A percentile compares a stretch with the other conserved stretches of the same genome.
These are phyloP conservation scores for Calonectria pseudoturangicola DNA, from an alignment of 2,329 filamentous ascomycete genomes.

Conservation along the genomic window DNA sequence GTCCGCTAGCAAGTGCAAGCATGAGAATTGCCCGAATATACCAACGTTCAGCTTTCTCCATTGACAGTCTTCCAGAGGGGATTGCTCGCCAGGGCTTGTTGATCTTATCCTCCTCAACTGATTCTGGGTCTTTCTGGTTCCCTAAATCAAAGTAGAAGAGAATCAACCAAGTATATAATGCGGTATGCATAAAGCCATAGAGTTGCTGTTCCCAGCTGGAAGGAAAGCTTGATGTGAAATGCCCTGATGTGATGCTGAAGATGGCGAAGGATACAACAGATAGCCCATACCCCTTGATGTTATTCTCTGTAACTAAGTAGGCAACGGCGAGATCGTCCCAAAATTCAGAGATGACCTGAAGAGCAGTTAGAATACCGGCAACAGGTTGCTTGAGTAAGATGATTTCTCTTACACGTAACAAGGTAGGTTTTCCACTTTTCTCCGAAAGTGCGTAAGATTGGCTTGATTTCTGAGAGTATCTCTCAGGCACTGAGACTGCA, in stretches of 20 bases:
- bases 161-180: not conserved
- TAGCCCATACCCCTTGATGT: conserved; percentile 6
- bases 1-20: not conserved
- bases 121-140: conserved; percentile 7
- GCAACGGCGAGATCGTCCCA: not conserved
- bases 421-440: not conserved
- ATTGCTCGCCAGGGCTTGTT: conserved; percentile 24
- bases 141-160: conserved; percentile 14
- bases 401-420: not conserved
- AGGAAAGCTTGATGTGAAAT: not conserved
- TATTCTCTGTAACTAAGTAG: conserved; percentile 13
- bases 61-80: conserved; percentile 13
- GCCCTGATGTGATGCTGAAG: not conserved
- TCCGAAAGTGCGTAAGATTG: not conserved
- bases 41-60: conserved; percentile 9
- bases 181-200: not conserved
- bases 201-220: not conserved
- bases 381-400: not conserved
- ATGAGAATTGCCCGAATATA: not conserved
- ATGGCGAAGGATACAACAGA: not conserved
- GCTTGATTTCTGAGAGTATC: not conserved
- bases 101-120: conserved; percentile 16
- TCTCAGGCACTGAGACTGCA: not conserved
- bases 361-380: not conserved
- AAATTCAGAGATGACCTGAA: not conserved